Percentiles rank a stretch among this genome's conserved stretches.
phyloP scores from a whole-genome alignment of 129 eudicot species.

The Ambrosia artemisiifolia region DNA sequence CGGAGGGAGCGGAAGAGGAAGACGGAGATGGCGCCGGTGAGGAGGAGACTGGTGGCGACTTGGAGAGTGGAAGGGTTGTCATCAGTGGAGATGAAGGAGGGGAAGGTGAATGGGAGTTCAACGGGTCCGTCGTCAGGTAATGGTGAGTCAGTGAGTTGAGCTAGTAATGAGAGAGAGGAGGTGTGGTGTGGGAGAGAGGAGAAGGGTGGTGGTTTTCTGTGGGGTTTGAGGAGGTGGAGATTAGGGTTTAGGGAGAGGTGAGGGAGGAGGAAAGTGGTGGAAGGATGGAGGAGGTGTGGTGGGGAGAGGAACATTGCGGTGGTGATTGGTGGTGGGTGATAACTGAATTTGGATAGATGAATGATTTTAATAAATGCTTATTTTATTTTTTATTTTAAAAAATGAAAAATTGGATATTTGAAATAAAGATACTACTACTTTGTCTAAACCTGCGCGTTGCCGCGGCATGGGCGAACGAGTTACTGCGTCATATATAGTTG shows the following conservation, averaged over 20 bases:
- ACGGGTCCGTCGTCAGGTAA: conserved; percentile 64
- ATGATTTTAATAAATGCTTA: background rate
- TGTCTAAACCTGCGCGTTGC: too few species aligned
- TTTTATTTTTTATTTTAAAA: too few species aligned
- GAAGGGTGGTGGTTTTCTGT: conserved; percentile 9
- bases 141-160: conserved; percentile 43
- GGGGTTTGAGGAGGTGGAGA: conserved; percentile 29
- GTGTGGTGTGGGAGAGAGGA: conserved; percentile 21
- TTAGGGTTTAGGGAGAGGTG: conserved; percentile 23
- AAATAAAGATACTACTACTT: too few species aligned
- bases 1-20: conserved; percentile 91
- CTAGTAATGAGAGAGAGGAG: conserved; percentile 35
- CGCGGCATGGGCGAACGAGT: too few species aligned
- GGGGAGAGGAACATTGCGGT: conserved; percentile 31
- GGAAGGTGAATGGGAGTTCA: conserved; percentile 54
- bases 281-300: conserved; percentile 17
- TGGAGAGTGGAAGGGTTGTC: conserved; percentile 77
- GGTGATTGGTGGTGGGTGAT: conserved; percentile 23
- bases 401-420: too few species aligned
- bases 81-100: conserved; percentile 59
- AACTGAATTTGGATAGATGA: conserved; percentile 24
- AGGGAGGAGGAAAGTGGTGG: conserved; percentile 26
- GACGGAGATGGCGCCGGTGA: conserved; percentile 88
- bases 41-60: conserved; percentile 80
- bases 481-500: too few species aligned